Evolutionary conservation across 163 green algal species (phyloP).

Genomic region (Scenedesmus sp.): DNA sequence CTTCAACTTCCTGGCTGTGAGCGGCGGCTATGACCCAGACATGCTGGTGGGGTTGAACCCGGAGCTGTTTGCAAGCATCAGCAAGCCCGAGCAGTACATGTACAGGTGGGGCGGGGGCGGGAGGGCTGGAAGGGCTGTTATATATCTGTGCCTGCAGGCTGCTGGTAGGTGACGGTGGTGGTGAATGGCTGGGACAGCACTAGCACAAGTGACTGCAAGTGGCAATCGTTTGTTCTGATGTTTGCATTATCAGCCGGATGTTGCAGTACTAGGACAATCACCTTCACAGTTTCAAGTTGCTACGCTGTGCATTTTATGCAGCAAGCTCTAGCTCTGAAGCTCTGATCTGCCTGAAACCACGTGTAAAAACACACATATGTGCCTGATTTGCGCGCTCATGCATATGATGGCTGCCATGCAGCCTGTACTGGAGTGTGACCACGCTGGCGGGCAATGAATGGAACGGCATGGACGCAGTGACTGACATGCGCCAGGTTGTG

Average conservation of each 20-base stretch:
- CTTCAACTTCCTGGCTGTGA: constrained; percentile 64
- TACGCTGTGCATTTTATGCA: too few species aligned
- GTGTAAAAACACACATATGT: background rate
- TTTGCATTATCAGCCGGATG: background rate
- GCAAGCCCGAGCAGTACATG: constrained; percentile 36
- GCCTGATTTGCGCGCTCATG: background rate
- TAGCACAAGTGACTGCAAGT: background rate
- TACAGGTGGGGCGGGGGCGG: constrained; percentile 12
- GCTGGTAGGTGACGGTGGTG: background rate
- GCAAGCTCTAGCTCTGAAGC: too few species aligned
- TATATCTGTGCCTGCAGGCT: background rate
- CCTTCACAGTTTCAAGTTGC: too few species aligned
- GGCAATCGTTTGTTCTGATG: background rate
- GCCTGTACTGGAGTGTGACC: constrained; percentile 51
- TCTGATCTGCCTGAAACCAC: too few species aligned
- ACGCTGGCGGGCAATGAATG: constrained; percentile 57
- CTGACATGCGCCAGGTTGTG: constrained; percentile 47
- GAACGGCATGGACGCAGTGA: constrained; percentile 50
- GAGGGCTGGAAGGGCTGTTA: background rate
- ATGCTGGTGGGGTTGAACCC: constrained; percentile 50
- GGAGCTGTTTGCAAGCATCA: constrained; percentile 35
- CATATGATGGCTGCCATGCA: background rate
- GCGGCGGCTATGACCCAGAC: constrained; percentile 45
- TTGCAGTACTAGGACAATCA: too few species aligned
- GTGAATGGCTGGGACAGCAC: background rate